Percentiles rank a stretch among this genome's conserved stretches.
Conservation (phyloP, 495 filamentous ascomycete species). For the Chaetomium fimeti region DNA sequence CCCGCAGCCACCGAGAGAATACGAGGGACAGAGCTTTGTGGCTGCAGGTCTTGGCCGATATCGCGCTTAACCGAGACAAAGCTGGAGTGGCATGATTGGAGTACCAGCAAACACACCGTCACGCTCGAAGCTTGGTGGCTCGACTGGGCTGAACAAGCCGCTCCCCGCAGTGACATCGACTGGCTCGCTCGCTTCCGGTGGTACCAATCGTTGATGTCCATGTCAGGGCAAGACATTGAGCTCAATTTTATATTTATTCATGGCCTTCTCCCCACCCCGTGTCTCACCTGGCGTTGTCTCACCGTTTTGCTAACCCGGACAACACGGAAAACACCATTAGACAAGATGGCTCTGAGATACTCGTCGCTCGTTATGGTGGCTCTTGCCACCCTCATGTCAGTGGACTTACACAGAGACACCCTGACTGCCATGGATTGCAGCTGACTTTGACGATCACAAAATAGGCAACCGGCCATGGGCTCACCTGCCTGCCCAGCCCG, state of each 20-base stretch:
- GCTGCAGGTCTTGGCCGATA: constrained; percentile 13
- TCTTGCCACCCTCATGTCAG: constrained; percentile 14
- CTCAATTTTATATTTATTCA: not conserved
- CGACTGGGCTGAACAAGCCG: not conserved
- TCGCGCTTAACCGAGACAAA: constrained; percentile 7
- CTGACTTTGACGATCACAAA: not conserved
- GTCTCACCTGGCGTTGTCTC: not conserved
- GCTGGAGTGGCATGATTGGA: constrained; percentile 7
- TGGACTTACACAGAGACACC: not conserved
- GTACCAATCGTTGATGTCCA: not conserved
- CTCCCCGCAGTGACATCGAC: constrained; percentile 3
- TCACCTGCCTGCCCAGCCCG: constrained; percentile 5
- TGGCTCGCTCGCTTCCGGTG: not conserved
- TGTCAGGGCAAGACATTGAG: not conserved
- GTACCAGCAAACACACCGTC: not conserved
- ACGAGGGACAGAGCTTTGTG: constrained; percentile 6
- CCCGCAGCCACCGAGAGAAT: constrained; percentile 3
- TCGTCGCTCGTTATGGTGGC: constrained; percentile 2
- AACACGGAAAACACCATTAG: not conserved
- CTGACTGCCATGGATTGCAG: not conserved
- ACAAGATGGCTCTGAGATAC: not conserved
- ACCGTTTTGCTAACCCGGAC: not conserved
- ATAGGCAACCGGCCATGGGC: constrained; percentile 8
- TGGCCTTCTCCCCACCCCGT: too few relatives aligned
- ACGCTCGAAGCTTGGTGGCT: not conserved